These are phyloP conservation scores for Epichloe typhina DNA, from an alignment of 2,329 filamentous ascomycete species.

Conservation along the genomic window DNA sequence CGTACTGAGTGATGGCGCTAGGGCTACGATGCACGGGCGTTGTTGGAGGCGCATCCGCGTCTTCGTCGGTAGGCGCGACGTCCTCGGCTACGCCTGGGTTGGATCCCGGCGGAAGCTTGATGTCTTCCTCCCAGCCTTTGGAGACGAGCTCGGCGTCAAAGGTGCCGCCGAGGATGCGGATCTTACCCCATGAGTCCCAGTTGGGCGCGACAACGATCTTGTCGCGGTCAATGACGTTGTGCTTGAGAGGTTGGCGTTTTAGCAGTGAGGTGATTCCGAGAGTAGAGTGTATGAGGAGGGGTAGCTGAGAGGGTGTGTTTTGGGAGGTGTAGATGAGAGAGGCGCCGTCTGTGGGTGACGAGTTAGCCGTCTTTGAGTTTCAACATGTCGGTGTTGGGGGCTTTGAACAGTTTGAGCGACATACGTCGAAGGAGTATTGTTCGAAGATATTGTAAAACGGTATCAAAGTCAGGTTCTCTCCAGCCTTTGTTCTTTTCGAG, in stretches of 20 bases:
- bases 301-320: conserved; percentile 62
- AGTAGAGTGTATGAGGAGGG: conserved; percentile 70
- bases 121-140: conserved; percentile 73
- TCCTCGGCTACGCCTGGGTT: conserved; percentile 11
- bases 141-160: conserved; percentile 86
- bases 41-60: conserved; percentile 8
- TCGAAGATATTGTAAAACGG: conserved; percentile 82
- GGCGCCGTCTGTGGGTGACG: conserved; percentile 48
- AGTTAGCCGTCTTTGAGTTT: background rate
- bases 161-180: conserved; percentile 76
- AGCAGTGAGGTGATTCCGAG: conserved; percentile 75
- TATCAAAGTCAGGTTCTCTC: conserved; percentile 95
- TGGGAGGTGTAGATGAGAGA: conserved; percentile 78
- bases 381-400: too few relatives aligned
- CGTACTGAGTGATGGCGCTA: conserved; percentile 59
- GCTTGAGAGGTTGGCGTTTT: conserved; percentile 65
- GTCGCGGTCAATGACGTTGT: conserved; percentile 86
- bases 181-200: conserved; percentile 98
- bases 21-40: background rate
- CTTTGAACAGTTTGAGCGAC: conserved; percentile 17
- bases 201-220: conserved; percentile 91
- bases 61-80: conserved; percentile 10
- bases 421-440: conserved; percentile 78
- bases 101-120: conserved; percentile 41
- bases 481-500: conserved; percentile 82